phyloP scores from a whole-genome alignment of 805 yeast genomes.

The Ogataea corticis region DNA sequence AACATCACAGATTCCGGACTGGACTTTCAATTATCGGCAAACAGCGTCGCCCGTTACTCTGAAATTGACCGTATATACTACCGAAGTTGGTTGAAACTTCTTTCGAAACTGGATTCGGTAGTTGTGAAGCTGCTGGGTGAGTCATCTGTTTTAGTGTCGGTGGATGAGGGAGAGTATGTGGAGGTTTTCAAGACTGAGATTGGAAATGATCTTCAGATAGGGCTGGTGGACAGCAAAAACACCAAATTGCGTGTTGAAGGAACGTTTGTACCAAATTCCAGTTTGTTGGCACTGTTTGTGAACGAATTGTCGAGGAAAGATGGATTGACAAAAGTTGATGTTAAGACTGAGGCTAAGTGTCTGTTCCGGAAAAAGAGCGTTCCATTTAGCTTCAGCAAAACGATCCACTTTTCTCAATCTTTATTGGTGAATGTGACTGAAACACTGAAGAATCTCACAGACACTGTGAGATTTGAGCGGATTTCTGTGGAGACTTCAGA shows the following conservation, averaged over 20 bases:
- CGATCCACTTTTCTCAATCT: background rate
- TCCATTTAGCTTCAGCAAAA: background rate
- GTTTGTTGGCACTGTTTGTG: background rate
- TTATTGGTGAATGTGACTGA: background rate
- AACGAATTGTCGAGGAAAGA: slow-evolving; percentile 1
- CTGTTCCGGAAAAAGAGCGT: background rate
- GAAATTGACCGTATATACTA: slow-evolving; percentile 4
- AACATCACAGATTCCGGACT: slow-evolving; percentile 9
- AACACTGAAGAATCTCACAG: background rate
- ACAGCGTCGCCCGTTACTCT: slow-evolving; percentile 7
- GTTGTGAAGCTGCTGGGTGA: background rate
- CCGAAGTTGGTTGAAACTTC: slow-evolving; percentile 1
- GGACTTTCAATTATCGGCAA: background rate
- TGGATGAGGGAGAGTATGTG: background rate
- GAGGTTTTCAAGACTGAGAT: slow-evolving; percentile 7
- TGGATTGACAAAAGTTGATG: background rate
- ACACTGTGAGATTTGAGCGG: background rate
- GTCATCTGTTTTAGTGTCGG: slow-evolving; percentile 8
- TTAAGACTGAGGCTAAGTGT: background rate
- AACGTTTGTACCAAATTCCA: background rate
- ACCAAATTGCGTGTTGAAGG: background rate
- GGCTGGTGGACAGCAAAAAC: background rate
- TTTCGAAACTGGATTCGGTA: slow-evolving; percentile 4
- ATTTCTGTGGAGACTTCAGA: background rate
- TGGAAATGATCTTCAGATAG: background rate